Conservation (phyloP, 1,284 basidiomycete genomes). For the Laetiporus sulphureus region DNA sequence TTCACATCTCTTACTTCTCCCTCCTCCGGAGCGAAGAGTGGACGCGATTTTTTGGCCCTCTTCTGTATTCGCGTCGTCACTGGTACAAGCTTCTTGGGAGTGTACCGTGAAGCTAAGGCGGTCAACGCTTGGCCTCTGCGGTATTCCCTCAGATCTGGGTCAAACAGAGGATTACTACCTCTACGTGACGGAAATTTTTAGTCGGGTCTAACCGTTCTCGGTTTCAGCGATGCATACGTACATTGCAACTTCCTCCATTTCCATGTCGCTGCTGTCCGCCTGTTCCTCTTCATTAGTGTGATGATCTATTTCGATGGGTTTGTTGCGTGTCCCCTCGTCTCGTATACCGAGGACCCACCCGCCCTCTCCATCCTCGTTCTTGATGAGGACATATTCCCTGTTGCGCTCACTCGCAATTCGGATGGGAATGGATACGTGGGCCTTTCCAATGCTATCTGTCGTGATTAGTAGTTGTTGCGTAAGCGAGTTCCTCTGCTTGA, state of each 20-base stretch:
- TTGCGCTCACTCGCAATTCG: slow-evolving; percentile 94
- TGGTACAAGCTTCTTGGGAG: slow-evolving; percentile 36
- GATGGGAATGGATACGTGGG: slow-evolving; percentile 84
- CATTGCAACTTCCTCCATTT: slow-evolving; percentile 77
- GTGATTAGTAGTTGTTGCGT: slow-evolving; percentile 95
- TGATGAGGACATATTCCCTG: slow-evolving; percentile 88
- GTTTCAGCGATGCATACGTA: slow-evolving; percentile 27
- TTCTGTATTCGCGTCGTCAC: slow-evolving; percentile 24
- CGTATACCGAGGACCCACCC: slow-evolving; percentile 93
- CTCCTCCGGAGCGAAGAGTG: slow-evolving; percentile 52
- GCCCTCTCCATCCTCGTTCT: slow-evolving; percentile 80
- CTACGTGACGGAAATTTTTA: slow-evolving; percentile 2
- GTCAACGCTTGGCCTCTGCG: slow-evolving; percentile 61
- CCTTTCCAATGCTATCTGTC: slow-evolving; percentile 89
- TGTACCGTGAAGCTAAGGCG: slow-evolving; percentile 53
- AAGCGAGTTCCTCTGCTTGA: slow-evolving; percentile 85
- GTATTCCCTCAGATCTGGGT: slow-evolving; percentile 65
- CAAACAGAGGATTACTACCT: slow-evolving; percentile 25
- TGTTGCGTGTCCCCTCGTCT: slow-evolving; percentile 71
- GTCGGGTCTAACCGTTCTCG: background rate
- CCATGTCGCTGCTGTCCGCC: slow-evolving; percentile 45
- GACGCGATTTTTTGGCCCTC: slow-evolving; percentile 27
- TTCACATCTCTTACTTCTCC: slow-evolving; percentile 31
- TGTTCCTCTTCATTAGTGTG: slow-evolving; percentile 28
- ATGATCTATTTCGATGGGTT: slow-evolving; percentile 83